Evolutionary conservation across 2,329 filamentous ascomycete genomes (phyloP), one percentile per base, ranked within the genome.

Genomic region (Parafenestella ontariensis): DNA sequence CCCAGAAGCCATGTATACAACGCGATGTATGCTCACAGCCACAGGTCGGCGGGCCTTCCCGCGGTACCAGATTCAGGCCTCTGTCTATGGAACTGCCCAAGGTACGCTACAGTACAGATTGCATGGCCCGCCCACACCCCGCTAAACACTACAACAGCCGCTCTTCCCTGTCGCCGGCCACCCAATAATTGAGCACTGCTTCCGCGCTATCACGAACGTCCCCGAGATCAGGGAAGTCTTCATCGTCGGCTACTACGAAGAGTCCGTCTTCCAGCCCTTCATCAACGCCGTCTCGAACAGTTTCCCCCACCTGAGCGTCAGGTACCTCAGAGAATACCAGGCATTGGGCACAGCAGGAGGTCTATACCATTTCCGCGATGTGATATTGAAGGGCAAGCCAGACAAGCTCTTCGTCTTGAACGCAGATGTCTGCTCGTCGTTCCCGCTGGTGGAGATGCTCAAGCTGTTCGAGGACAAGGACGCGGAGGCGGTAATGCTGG

Each of bases 221-320:
- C 89, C 91, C 70, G 89, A 91, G 72, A 91, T 99, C 78, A 91
- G 92, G 74, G 95, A 99, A 79, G 94, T 99, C 69, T 93, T 95
- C 82, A 89, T 99, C 72, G 96, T 99, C 73, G 95, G 95, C 73
- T 99, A 99, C 86, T 99, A 98, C 78, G 95, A 99, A 76, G 95
- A 98, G 81, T 85, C 87, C 40, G 91, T 98, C 70, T 97, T 98
- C 85, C 90, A 92, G 72, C 93, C 97, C 79, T 98, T 98, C 81
- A 96, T 98, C 83, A 96, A 96, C 79, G 90, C 96, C 75, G 87
- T 92, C 57, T 83, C 87, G 57, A 86, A 86, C 76, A 89, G 91
- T 75, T 96, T 96, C 81, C 92, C 93, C 49, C 86, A 91, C 73
- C 87, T 98, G 70, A 87, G 88, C 69, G 92, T 98, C 80, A 92